Base-by-base conservation (phyloP, 345 rosid genomes). In the Turnera subulata region DNA sequence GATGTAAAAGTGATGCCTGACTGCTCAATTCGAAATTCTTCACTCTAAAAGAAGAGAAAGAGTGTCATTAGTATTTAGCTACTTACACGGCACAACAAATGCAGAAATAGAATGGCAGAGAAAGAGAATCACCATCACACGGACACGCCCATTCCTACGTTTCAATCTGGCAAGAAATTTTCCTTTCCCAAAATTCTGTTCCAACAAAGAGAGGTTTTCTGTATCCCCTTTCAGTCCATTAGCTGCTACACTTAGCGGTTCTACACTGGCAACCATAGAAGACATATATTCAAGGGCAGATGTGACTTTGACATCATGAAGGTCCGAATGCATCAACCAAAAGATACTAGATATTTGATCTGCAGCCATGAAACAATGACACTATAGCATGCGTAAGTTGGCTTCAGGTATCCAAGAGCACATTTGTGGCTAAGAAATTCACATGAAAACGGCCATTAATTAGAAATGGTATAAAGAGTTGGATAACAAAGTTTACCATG, bases 141-240 rank as follows among this genome's bases (percentile, higher is more conserved):
- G 78, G 40, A 93, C 80, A 1, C 96, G 88, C 42, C 97, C 97
- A 75, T 93, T 93, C 49, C 95, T 80, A 63, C 83, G 85, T 78
- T 93, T 93, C 58, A 87, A 73, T 46, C 89, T 79, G 52, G 75
- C 84, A 69, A 78, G 79, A 39, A 90, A 71, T 75, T 74, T 80
- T 65, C 88, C 96, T 63, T 62, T 78, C 59, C 82, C 75, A 14
- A 70, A 67, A 62, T 75, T 79, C 46, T 74, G 80, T 70, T 84
- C 82, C 51, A 61, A 64, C 67, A 58, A 66, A 55, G 82, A 71
- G 49, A 80, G 42, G 43, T 39, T 78, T 64, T 75, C 85, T 59
- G 70, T 63, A 69, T 84, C 78, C 67, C 73, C 67, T 63, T 56
- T 71, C 50, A 51, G 69, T 10, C 80, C 83, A 69, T 68, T 71